These are phyloP conservation scores for Monascus purpureus DNA, from an alignment of 495 filamentous ascomycete genomes.

Conservation along the genomic window DNA sequence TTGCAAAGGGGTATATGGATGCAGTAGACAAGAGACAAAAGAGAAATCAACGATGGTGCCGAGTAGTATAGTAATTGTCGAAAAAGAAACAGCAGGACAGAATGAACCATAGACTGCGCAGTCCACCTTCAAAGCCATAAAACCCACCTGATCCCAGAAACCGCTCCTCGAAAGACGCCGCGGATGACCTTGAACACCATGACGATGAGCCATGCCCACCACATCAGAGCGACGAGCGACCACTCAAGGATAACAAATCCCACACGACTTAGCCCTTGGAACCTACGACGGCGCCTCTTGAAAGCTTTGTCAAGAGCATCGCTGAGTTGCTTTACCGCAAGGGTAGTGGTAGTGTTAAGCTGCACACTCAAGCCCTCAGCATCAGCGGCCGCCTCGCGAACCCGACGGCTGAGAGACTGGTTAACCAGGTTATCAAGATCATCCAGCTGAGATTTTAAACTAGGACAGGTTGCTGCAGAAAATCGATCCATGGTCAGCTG, in stretches of 20 bases:
- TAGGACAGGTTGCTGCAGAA: slow-evolving; percentile 24
- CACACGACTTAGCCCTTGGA: slow-evolving; percentile 54
- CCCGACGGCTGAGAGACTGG: slow-evolving; percentile 46
- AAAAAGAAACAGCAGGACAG: not conserved
- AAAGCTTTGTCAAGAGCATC: slow-evolving; percentile 63
- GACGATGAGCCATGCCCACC: slow-evolving; percentile 73
- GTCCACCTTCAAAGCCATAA: slow-evolving; percentile 44
- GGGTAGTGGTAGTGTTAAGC: slow-evolving; percentile 56
- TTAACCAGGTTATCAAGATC: slow-evolving; percentile 36
- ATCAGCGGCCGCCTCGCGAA: slow-evolving; percentile 53
- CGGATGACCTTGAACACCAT: slow-evolving; percentile 50
- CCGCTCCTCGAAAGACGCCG: slow-evolving; percentile 41
- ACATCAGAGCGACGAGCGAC: slow-evolving; percentile 65
- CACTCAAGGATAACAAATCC: slow-evolving; percentile 67
- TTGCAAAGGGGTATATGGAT: too few relatives aligned
- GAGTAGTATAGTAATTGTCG: too few relatives aligned
- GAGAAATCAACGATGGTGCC: too few relatives aligned
- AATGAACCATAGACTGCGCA: not conserved
- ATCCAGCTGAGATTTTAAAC: slow-evolving; percentile 32
- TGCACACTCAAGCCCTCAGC: slow-evolving; percentile 63
- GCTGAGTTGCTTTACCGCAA: slow-evolving; percentile 61
- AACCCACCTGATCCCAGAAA: slow-evolving; percentile 55
- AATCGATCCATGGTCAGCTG: slow-evolving; percentile 41
- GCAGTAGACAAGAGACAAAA: too few relatives aligned
- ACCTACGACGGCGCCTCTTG: slow-evolving; percentile 51